Percentiles rank a stretch among this genome's conserved stretches.
phyloP scores from a whole-genome alignment of 1,284 basidiomycete genomes.

The Papiliotrema terrestris region DNA sequence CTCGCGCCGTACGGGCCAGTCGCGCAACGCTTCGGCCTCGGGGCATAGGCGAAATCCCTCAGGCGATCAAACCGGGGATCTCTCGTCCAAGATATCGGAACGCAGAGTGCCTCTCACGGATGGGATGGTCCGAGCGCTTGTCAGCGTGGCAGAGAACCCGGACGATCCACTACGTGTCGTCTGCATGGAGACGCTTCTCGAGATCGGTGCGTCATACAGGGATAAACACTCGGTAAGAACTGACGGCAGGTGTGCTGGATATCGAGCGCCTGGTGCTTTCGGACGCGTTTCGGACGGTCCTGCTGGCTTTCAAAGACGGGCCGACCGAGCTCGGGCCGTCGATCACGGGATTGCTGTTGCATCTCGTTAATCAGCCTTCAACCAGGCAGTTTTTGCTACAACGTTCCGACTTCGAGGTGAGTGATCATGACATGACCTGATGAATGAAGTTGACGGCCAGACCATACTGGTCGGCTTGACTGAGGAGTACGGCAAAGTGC shows the following conservation, averaged over 20 bases:
- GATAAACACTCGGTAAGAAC: neutral
- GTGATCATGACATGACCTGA: conserved; percentile 14
- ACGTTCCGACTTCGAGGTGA: conserved; percentile 85
- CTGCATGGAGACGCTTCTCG: conserved; percentile 83
- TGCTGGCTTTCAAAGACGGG: conserved; percentile 83
- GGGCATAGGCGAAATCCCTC: conserved; percentile 1
- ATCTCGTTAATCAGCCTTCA: conserved; percentile 79
- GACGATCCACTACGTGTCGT: conserved; percentile 86
- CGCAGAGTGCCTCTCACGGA: conserved; percentile 50
- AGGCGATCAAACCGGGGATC: neutral
- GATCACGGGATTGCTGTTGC: conserved; percentile 79
- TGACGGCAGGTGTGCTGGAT: conserved; percentile 67
- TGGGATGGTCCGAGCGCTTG: conserved; percentile 76
- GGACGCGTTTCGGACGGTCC: conserved; percentile 80
- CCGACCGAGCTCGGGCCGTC: conserved; percentile 77
- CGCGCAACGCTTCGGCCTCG: conserved; percentile 1
- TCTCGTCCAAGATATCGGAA: conserved; percentile 10
- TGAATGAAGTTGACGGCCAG: conserved; percentile 48
- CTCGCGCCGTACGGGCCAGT: conserved; percentile 2
- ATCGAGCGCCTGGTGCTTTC: conserved; percentile 75
- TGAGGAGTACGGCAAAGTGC: conserved; percentile 80
- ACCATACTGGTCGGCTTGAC: conserved; percentile 81
- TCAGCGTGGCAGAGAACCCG: conserved; percentile 86
- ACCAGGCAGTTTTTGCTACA: conserved; percentile 75
- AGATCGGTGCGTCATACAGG: conserved; percentile 65